Conservation (phyloP, 768 basidiomycete genomes). For the Naganishia antarctica region DNA sequence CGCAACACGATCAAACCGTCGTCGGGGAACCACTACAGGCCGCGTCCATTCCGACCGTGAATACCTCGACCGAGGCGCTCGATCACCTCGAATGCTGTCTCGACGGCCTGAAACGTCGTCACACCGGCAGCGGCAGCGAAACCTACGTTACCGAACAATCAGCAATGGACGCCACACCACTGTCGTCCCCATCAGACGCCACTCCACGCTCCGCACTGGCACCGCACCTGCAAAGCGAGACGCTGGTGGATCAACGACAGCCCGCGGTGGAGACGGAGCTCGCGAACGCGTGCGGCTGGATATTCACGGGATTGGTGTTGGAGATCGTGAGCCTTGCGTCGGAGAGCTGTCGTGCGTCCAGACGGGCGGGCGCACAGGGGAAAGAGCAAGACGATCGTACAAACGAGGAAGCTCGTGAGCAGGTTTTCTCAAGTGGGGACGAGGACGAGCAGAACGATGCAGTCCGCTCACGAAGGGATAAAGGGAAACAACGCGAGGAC, state of each 20-base stretch:
- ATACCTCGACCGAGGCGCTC: slow-evolving; percentile 5
- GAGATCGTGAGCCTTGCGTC: slow-evolving; percentile 8
- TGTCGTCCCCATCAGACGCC: neutral
- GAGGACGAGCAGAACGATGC: neutral
- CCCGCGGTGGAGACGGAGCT: slow-evolving; percentile 1
- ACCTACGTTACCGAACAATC: neutral
- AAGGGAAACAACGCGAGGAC: slow-evolving; percentile 10
- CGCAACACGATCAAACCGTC: too few relatives aligned
- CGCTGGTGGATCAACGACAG: neutral
- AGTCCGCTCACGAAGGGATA: neutral
- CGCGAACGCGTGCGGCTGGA: slow-evolving; percentile 16
- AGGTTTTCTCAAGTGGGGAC: neutral
- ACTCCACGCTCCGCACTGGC: neutral
- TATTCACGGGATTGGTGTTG: slow-evolving; percentile 11
- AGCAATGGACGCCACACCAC: neutral
- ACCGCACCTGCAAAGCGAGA: neutral
- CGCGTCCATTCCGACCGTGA: too few relatives aligned
- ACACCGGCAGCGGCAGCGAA: neutral
- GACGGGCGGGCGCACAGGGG: too few relatives aligned
- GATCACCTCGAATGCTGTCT: slow-evolving; percentile 13
- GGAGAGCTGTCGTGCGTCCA: neutral
- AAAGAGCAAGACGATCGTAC: neutral
- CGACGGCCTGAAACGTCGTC: neutral
- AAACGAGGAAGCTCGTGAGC: neutral
- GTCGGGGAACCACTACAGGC: too few relatives aligned